phyloP scores from a whole-genome alignment of 768 basidiomycete species.

The Lepiota venenata region DNA sequence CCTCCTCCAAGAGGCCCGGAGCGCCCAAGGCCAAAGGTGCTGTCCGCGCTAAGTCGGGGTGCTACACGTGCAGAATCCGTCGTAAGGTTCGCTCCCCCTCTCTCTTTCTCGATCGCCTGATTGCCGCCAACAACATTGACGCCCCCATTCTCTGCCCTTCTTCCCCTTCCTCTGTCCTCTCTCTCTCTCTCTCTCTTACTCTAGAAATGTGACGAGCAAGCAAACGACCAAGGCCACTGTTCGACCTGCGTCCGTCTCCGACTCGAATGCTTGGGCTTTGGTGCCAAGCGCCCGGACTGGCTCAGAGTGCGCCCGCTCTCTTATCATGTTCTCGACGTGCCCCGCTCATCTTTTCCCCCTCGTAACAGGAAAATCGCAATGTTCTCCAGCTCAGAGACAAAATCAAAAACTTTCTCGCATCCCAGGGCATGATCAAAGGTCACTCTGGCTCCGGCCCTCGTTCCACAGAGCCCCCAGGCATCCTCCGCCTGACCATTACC shows the following conservation, averaged over 20 bases:
- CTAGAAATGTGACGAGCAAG: conserved; percentile 84
- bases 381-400: conserved; percentile 69
- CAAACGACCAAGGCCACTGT: conserved; percentile 59
- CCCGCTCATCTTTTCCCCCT: conserved; percentile 14
- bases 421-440: conserved; percentile 89
- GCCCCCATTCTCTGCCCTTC: too few species aligned
- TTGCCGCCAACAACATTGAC: neutral
- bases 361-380: conserved; percentile 59
- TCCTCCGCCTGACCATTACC: conserved; percentile 50
- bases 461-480: conserved; percentile 47
- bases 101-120: conserved; percentile 1
- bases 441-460: conserved; percentile 72
- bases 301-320: conserved; percentile 54
- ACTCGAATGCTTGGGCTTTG: conserved; percentile 84
- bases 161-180: neutral
- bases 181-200: neutral
- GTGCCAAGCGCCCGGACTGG: conserved; percentile 84
- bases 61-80: conserved; percentile 85
- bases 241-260: conserved; percentile 75
- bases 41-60: conserved; percentile 83
- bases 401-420: conserved; percentile 75
- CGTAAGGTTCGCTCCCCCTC: conserved; percentile 57
- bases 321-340: neutral
- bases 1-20: conserved; percentile 24
- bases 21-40: conserved; percentile 77